Base-by-base conservation (phyloP, 306 rosid species). In the Alnus glutinosa region DNA sequence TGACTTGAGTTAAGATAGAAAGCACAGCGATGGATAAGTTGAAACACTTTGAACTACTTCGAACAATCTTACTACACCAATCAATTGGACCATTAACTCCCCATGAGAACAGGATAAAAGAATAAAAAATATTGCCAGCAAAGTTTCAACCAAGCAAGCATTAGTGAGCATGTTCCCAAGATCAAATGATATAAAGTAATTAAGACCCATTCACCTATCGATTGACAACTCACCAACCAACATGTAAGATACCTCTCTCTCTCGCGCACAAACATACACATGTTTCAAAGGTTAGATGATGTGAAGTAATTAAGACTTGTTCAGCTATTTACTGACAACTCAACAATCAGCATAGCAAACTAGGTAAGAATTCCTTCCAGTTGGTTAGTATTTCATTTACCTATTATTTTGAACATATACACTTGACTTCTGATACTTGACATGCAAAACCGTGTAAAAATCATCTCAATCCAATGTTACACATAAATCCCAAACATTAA, bases 41-140 rank as follows among this genome's bases (percentile, higher is more conserved):
- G 52, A 48, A 39, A 46, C 37, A 68, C 75, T 28, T 57, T 74
- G 55, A 67, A 73, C 23, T 15, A 37, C 7, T 42, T 8, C 79
- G 15, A 23, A 55, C 5, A 50, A 80, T 51, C 44, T 70, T 58
- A 70, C 52, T 39, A 57, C n/a, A 44, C 3, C 11, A 8, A 37
- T 19, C 10, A 37, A 2, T 59, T 4, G 1, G 10, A n/a, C 55
- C 6, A 4, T 77, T 23, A 37, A 73, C 42, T 14, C 37, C 46
- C 49, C 55, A 28, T 67, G 5, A 54, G 19, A 55, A 46, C 9
- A 15, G 36, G 8, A 69, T 55, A 28, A 16, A 70, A 42, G 69
- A 55, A 55, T 32, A 3, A 6, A 9, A 52, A 11, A 42, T 42
- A 42, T 16, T 48, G 39, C 7, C 16, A 23, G 51, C 5, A 15